Evolutionary conservation across 257 asterid species (phyloP), one percentile per base, ranked within the genome.

Genomic region (Solanum medicagineum): DNA sequence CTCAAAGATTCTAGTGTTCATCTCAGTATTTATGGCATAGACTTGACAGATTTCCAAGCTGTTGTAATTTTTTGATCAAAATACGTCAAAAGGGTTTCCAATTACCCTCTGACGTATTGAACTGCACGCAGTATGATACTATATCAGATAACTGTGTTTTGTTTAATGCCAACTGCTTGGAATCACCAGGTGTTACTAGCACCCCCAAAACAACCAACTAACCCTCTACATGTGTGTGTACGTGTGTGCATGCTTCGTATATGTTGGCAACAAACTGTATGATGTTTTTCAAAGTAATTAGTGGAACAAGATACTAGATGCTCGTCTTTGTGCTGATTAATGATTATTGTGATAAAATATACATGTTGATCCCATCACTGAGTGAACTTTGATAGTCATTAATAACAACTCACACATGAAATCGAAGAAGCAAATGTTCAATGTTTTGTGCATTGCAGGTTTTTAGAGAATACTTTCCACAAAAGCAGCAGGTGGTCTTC

Each of bases 401-500:
- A 24, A 51, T 77, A 51, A 77, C 82, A 77, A 77, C 24, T 53
- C 83, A 15, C 10, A 53, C 49, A 24, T 26, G 65, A 77, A 51
- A 77, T 53, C 83, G 36, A 29, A 68, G 57, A 69, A 32, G 81
- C 15, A 79, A 53, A 79, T 79, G 65, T 10, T 53, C 83, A 79
- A 10, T 54, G 16, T 53, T 79, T 53, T 53, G 65, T 10, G 83
- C 49, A 53, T 53, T 84, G 83, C 93, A 95, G 99, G 95, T 91
- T 20, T 95, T 92, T 53, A 91, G 96, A 87, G 98, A 97, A 87
- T 94, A 91, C 89, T 92, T 91, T 90, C 99, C 99, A 6, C 85
- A 24, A 62, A 96, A 93, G 84, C 93, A 89, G 87, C 92, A 90
- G 79, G 89, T 84, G 66, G 66, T 86, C 85, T 81, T 87, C 71